Conservation (phyloP, 2,329 filamentous ascomycete species). For the Lachnellula arida region DNA sequence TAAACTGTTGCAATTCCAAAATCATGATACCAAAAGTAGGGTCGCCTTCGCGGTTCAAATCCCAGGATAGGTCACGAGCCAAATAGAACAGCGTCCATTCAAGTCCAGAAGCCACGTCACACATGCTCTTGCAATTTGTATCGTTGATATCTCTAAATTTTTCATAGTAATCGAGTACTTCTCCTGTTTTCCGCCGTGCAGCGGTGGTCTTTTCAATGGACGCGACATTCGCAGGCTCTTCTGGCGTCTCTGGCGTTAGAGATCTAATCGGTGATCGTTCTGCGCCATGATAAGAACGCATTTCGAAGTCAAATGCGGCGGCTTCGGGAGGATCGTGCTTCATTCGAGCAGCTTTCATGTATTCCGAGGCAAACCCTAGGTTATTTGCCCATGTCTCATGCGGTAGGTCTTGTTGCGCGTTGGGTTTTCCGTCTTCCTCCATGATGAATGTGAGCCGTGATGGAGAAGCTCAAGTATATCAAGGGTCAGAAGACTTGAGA, state of each 20-base stretch:
- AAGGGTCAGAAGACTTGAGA: too few relatives aligned
- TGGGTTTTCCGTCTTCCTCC: too few relatives aligned
- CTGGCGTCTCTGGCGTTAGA: background rate
- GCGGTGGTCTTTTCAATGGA: background rate
- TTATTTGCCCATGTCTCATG: background rate
- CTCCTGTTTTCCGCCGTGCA: background rate
- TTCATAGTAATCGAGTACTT: background rate
- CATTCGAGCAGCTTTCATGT: background rate
- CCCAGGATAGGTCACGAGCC: background rate
- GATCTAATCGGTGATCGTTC: background rate
- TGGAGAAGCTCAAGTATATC: too few relatives aligned
- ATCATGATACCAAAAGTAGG: background rate
- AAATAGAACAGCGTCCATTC: background rate
- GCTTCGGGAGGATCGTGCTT: background rate
- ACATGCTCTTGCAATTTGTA: background rate
- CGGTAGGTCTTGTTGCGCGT: too few relatives aligned
- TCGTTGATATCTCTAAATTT: background rate
- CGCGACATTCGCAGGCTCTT: background rate
- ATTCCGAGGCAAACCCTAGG: background rate
- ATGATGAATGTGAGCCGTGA: too few relatives aligned
- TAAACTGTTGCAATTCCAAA: background rate
- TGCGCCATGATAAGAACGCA: background rate
- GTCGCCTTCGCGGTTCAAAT: background rate
- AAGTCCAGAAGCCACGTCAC: background rate
- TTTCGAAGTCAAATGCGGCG: background rate